Percentiles rank a stretch among this genome's conserved stretches.
Conservation (phyloP, 768 basidiomycete species). For the Termitomyces sp. region DNA sequence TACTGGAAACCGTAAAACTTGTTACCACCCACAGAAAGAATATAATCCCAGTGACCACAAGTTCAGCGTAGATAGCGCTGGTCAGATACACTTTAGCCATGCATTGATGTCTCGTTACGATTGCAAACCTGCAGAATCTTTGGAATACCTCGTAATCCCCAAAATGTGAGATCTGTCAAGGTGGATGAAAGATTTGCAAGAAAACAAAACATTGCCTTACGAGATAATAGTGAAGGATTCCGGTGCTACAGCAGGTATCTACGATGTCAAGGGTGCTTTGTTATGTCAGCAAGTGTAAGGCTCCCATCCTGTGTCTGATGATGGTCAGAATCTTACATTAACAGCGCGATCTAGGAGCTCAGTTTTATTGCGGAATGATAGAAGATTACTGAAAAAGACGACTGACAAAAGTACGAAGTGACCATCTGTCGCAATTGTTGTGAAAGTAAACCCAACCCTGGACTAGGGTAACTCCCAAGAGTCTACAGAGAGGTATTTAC, state of each 20-base stretch:
- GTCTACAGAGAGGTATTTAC: not conserved
- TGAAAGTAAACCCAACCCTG: slow-evolving; percentile 13
- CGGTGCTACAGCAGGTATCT: slow-evolving; percentile 12
- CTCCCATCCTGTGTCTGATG: no score
- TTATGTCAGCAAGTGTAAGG: not conserved
- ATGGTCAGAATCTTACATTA: slow-evolving; percentile 6
- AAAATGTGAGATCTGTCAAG: slow-evolving; percentile 1
- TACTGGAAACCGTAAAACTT: not conserved
- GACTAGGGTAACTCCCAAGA: slow-evolving; percentile 9
- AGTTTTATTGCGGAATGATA: not conserved
- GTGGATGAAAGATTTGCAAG: not conserved
- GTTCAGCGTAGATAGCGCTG: slow-evolving; percentile 1
- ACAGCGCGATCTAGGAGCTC: not conserved
- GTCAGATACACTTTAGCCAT: not conserved
- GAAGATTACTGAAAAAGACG: not conserved
- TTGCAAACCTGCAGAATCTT: not conserved
- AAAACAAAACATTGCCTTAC: not conserved
- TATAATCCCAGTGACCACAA: not conserved
- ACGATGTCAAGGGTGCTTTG: slow-evolving; percentile 10
- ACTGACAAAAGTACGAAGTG: slow-evolving; percentile 9
- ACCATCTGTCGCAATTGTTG: slow-evolving; percentile 9
- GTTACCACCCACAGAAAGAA: slow-evolving; percentile 7
- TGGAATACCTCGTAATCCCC: not conserved
- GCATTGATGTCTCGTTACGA: not conserved
- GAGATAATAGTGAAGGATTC: slow-evolving; percentile 12